These are phyloP conservation scores for Paramyrothecium roridum DNA, from an alignment of 2,329 filamentous ascomycete genomes.

Conservation along the genomic window DNA sequence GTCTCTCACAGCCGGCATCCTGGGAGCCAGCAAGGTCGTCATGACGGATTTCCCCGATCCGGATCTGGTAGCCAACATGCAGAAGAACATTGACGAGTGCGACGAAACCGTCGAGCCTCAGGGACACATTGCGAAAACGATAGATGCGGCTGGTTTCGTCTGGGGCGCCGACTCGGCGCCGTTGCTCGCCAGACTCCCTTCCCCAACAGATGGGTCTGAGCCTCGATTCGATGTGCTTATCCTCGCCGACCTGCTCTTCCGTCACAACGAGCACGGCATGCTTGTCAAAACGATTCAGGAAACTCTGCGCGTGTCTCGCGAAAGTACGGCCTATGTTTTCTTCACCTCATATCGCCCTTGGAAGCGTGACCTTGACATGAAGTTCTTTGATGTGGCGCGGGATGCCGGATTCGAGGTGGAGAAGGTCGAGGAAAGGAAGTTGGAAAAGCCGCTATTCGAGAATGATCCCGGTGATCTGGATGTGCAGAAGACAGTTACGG, in stretches of 20 bases:
- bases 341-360: constrained; percentile 94
- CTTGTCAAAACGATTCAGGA: constrained; percentile 68
- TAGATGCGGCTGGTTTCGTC: constrained; percentile 70
- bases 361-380: constrained; percentile 79
- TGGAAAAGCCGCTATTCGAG: constrained; percentile 87
- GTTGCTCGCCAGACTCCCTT: constrained; percentile 53
- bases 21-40: constrained; percentile 69
- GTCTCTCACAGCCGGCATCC: constrained; percentile 70
- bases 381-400: constrained; percentile 77
- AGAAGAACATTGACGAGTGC: constrained; percentile 67
- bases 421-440: constrained; percentile 75
- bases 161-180: constrained; percentile 70
- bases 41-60: constrained; percentile 87
- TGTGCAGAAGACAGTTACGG: constrained; percentile 77
- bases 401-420: constrained; percentile 71
- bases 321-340: constrained; percentile 75
- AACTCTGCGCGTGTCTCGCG: constrained; percentile 55
- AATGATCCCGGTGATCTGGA: constrained; percentile 82
- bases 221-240: constrained; percentile 75
- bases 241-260: constrained; percentile 85
- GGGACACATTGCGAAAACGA: constrained; percentile 26
- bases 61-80: constrained; percentile 78
- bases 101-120: constrained; percentile 28
- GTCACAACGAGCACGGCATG: constrained; percentile 81
- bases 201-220: constrained; percentile 11